These are phyloP conservation scores for Phytophthora constricta DNA, from an alignment of 352 stramenopile species.

Conservation along the genomic window DNA sequence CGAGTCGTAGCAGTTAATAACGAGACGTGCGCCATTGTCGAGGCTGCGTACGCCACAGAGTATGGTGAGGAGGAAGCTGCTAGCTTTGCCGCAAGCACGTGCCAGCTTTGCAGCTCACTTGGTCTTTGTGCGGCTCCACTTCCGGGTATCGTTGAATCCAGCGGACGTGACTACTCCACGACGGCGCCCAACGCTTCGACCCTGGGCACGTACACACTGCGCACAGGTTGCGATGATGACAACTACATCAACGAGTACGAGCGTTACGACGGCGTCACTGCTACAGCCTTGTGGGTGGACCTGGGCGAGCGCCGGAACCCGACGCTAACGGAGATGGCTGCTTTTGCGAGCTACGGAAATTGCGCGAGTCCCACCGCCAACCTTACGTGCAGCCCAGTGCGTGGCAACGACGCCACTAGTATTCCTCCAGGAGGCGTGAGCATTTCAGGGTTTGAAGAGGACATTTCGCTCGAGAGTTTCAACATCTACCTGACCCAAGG, in stretches of 20 bases:
- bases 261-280: conserved; percentile 53
- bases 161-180: conserved; percentile 57
- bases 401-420: conserved; percentile 59
- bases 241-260: conserved; percentile 62
- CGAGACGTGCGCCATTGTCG: conserved; percentile 48
- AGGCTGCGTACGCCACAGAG: conserved; percentile 44
- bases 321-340: conserved; percentile 51
- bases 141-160: conserved; percentile 58
- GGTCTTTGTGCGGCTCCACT: conserved; percentile 65
- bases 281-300: conserved; percentile 49
- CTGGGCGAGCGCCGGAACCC: conserved; percentile 54
- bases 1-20: conserved; percentile 53
- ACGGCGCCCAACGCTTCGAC: conserved; percentile 26
- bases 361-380: conserved; percentile 52
- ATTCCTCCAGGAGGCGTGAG: conserved; percentile 51
- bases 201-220: conserved; percentile 50
- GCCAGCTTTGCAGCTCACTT: conserved; percentile 41
- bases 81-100: conserved; percentile 44
- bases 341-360: conserved; percentile 62
- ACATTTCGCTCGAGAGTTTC: conserved; percentile 42
- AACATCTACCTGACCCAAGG: conserved; percentile 64
- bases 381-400: conserved; percentile 62
- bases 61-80: conserved; percentile 46
- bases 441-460: conserved; percentile 54
- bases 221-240: conserved; percentile 64